These are phyloP conservation scores for Furcasterigmium sp. DNA, from an alignment of 2,329 filamentous ascomycete genomes.

Conservation along the genomic window DNA sequence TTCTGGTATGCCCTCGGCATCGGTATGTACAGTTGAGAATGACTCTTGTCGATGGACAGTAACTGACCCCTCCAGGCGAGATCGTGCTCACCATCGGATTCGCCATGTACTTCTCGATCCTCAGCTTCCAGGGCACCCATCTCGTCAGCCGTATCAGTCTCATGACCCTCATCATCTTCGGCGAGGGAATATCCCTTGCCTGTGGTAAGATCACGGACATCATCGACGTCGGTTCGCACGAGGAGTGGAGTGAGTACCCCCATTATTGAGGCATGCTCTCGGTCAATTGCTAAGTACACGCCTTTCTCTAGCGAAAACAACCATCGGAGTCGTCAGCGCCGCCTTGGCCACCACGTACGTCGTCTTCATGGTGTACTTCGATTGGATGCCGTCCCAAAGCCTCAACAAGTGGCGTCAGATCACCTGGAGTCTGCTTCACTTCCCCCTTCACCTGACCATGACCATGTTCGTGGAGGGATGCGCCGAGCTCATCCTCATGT, in stretches of 20 bases:
- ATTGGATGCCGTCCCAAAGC: constrained; percentile 61
- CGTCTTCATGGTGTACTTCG: constrained; percentile 44
- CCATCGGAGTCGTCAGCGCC: constrained; percentile 34
- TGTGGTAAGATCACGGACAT: neutral
- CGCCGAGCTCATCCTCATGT: constrained; percentile 49
- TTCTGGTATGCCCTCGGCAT: constrained; percentile 50
- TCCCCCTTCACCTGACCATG: constrained; percentile 58
- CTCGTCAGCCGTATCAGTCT: constrained; percentile 59
- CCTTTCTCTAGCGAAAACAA: too few relatives aligned
- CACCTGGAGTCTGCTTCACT: constrained; percentile 52
- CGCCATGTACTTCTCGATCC: constrained; percentile 48
- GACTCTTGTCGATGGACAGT: too few relatives aligned
- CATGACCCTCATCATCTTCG: constrained; percentile 61
- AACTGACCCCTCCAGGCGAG: too few relatives aligned
- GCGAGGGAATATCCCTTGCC: constrained; percentile 57
- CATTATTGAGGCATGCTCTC: neutral
- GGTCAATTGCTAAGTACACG: too few relatives aligned
- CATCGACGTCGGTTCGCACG: constrained; percentile 14
- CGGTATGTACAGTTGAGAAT: neutral
- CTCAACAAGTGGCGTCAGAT: constrained; percentile 53
- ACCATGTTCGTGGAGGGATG: constrained; percentile 59
- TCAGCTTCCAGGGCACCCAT: constrained; percentile 58
- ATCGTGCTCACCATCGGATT: constrained; percentile 43
- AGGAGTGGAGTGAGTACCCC: constrained; percentile 29
- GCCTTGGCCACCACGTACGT: constrained; percentile 36